Evolutionary conservation across 2,329 filamentous ascomycete species (phyloP), one percentile per base, ranked within the genome.

Genomic region (Chalaropsis thielavioides): DNA sequence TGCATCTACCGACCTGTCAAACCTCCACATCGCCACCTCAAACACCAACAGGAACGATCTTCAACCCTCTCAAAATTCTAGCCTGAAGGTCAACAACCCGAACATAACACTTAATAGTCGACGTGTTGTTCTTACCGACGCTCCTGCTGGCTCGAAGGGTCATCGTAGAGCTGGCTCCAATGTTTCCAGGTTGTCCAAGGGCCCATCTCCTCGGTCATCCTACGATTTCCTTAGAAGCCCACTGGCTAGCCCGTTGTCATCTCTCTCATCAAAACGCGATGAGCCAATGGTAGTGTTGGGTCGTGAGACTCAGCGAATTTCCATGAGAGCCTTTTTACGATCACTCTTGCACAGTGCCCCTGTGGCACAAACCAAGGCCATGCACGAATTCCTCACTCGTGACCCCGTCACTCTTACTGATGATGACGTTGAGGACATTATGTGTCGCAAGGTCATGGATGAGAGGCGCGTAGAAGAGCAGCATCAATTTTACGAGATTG

Each of bases 401-500:
- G 78, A 88, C n/a, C 85, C 87, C 0, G 83, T 95, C 31, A 84
- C 81, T 0, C 79, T 90, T 10, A 90, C 84, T 24, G 88, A 92
- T 70, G 90, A 94, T 66, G 94, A 99, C 72, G 77, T 87, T 35
- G 81, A 87, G 1, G 94, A 99, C 72, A 91, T 96, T 40, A 75
- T 85, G 68, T 82, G 82, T 66, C 83, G 94, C 63, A 95, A 92
- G 74, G 81, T 83, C 13, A 85, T 96, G 75, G 94, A 99, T 71
- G 86, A 89, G 73, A 89, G 88, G 74, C 85, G 94, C 56, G 83
- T 97, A 63, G 89, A 95, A 71, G 94, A 99, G 74, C 94, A 99
- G 73, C 88, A 86, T 72, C 84, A 86, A 69, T 99, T 99, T 73
- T 99, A 96, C 74, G 92, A 99, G 73, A 92, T 99, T 72, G 94